These are phyloP conservation scores for Eutrema heterophyllum DNA, from an alignment of 345 rosid species.

Conservation along the genomic window DNA sequence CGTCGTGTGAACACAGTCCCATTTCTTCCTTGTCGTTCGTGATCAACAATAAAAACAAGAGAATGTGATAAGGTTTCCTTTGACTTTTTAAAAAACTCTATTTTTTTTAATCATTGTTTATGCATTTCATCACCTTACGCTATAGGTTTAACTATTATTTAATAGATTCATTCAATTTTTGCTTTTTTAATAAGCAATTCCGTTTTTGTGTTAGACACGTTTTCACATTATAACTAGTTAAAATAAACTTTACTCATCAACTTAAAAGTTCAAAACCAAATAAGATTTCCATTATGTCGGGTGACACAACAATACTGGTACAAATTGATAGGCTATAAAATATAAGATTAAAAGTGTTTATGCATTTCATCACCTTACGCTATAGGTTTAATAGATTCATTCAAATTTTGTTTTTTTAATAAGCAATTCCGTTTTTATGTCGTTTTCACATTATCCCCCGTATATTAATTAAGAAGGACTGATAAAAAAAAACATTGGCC, in stretches of 20 bases:
- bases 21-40: background rate
- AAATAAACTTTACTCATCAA: background rate
- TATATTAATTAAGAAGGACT: no score
- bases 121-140: background rate
- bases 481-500: no score
- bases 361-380: background rate
- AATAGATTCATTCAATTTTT: background rate
- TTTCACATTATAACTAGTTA: background rate
- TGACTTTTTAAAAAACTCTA: no score
- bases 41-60: background rate
- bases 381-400: background rate
- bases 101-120: background rate
- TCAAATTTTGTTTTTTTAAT: background rate
- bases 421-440: background rate
- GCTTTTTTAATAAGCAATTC: background rate
- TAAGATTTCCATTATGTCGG: background rate
- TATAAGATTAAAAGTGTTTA: background rate
- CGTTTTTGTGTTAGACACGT: background rate
- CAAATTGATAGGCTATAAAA: background rate
- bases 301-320: background rate
- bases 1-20: conserved; percentile 10
- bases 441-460: conserved; percentile 1
- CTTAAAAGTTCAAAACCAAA: background rate
- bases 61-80: background rate
- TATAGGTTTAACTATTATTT: background rate